A percentile compares a stretch with the other conserved stretches of the same genome.
These are phyloP conservation scores for Clarireedia monteithiana DNA, from an alignment of 2,329 filamentous ascomycete species.

Conservation along the genomic window DNA sequence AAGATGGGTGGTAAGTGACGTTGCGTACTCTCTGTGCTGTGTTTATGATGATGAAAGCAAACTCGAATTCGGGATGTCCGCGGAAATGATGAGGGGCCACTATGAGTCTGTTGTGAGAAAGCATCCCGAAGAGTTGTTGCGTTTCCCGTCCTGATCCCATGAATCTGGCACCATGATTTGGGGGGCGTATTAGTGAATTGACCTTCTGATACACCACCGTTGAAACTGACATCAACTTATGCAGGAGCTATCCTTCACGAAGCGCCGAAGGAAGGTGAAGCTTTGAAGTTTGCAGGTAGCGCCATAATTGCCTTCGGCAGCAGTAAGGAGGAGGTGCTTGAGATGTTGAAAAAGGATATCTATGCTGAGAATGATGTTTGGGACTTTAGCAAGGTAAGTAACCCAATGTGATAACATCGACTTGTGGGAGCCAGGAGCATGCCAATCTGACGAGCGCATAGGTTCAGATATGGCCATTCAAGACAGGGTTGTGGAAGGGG, in stretches of 20 bases:
- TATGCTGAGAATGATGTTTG: constrained; percentile 69
- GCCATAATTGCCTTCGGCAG: constrained; percentile 57
- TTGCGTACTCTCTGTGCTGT: neutral
- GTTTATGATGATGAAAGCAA: neutral
- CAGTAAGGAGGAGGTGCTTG: constrained; percentile 60
- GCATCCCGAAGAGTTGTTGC: too few relatives aligned
- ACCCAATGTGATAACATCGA: neutral
- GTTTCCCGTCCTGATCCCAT: too few relatives aligned
- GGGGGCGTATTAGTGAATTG: too few relatives aligned
- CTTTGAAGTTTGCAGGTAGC: constrained; percentile 50
- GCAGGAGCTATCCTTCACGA: constrained; percentile 60
- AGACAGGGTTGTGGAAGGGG: constrained; percentile 34
- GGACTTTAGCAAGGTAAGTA: constrained; percentile 60
- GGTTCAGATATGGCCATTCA: constrained; percentile 45
- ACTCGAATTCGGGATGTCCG: too few relatives aligned
- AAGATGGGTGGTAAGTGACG: constrained; percentile 47
- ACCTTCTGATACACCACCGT: neutral
- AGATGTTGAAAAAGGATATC: constrained; percentile 61
- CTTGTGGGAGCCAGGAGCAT: neutral
- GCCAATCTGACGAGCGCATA: constrained; percentile 10
- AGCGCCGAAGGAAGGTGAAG: constrained; percentile 54
- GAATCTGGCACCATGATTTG: too few relatives aligned
- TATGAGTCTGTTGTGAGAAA: too few relatives aligned
- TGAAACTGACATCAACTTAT: neutral
- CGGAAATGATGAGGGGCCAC: neutral